phyloP scores from a whole-genome alignment of 1,284 basidiomycete genomes.

The Malassezia dermatis region DNA sequence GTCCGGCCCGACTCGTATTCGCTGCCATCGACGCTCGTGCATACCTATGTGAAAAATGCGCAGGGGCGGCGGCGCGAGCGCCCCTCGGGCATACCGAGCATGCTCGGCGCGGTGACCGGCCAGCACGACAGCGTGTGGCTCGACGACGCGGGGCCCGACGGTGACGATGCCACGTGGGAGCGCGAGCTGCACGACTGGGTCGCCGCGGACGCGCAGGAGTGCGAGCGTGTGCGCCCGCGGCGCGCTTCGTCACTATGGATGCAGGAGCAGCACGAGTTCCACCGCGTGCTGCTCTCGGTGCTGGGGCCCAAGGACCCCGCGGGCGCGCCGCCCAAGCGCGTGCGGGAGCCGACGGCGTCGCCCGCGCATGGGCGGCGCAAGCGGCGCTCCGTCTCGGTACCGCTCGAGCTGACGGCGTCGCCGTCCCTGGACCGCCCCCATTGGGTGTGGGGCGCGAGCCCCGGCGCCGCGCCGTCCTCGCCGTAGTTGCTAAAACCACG shows the following conservation, averaged over 20 bases:
- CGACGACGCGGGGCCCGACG: slow-evolving; percentile 10
- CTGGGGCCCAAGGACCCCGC: slow-evolving; percentile 6
- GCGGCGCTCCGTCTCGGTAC: not conserved
- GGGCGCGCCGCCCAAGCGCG: not conserved
- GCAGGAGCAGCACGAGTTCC: slow-evolving; percentile 25
- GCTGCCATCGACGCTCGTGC: slow-evolving; percentile 7
- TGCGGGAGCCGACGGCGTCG: not conserved
- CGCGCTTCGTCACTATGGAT: not conserved
- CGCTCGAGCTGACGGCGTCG: not conserved
- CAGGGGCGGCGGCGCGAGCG: not conserved
- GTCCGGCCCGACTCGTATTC: slow-evolving; percentile 10
- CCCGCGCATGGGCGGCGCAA: not conserved
- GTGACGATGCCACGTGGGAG: slow-evolving; percentile 1
- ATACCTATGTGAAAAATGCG: slow-evolving; percentile 19
- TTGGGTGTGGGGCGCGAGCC: not conserved
- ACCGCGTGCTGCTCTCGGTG: slow-evolving; percentile 20
- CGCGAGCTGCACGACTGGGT: slow-evolving; percentile 3
- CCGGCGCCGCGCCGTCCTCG: not conserved
- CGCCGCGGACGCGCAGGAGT: not conserved
- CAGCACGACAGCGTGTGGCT: slow-evolving; percentile 26
- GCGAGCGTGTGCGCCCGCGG: not conserved
- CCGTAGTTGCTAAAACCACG: not conserved
- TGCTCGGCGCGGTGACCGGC: not conserved
- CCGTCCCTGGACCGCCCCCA: not conserved
- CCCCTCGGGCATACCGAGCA: slow-evolving; percentile 9